Conservation (phyloP, 768 basidiomycete species). For the Tricholoma hemisulphureum region DNA sequence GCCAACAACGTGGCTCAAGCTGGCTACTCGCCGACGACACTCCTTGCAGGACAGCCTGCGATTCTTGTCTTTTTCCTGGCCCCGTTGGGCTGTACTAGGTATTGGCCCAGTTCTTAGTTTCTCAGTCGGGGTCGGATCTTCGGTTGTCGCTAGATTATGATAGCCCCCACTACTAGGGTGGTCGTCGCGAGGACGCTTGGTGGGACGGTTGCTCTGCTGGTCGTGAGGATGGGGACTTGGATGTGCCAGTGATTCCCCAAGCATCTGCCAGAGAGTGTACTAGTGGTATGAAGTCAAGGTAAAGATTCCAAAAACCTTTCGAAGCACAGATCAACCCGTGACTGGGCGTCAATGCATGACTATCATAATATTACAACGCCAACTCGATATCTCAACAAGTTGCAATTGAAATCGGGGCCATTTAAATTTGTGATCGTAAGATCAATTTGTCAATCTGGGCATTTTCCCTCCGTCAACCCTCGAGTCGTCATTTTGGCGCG, state of each 20-base stretch:
- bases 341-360: not conserved
- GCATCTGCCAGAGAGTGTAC: conserved; percentile 15
- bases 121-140: not conserved
- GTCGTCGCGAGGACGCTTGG: conserved; percentile 5
- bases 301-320: conserved; percentile 5
- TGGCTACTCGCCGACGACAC: conserved; percentile 42
- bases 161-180: not conserved
- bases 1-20: not conserved
- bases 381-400: too few relatives aligned
- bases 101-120: not conserved
- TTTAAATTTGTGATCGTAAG: not conserved
- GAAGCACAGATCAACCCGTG: conserved; percentile 1
- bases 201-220: not conserved
- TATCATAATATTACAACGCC: not conserved
- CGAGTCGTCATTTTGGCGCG: conserved; percentile 13
- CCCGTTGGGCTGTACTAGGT: conserved; percentile 10
- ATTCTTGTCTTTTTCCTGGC: conserved; percentile 42
- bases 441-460: not conserved
- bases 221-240: not conserved
- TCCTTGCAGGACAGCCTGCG: conserved; percentile 51
- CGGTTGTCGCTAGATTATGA: conserved; percentile 4
- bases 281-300: conserved; percentile 6
- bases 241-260: conserved; percentile 16
- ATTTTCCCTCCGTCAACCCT: conserved; percentile 4
- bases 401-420: not conserved